These are phyloP conservation scores for Solanum chmielewskii DNA, from an alignment of 257 asterid species.

Conservation along the genomic window DNA sequence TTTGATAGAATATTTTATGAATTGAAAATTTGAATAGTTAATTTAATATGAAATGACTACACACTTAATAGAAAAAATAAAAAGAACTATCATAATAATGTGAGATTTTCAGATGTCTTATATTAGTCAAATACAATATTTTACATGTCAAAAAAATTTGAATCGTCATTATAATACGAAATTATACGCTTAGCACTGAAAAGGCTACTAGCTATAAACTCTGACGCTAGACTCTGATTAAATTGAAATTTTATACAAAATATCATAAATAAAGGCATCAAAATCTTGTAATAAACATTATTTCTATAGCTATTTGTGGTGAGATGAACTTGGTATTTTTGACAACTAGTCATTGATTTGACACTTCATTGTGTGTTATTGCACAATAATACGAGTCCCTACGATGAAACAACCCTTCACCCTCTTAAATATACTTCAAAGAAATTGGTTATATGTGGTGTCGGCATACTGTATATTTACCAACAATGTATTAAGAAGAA, in stretches of 20 bases:
- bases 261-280: neutral
- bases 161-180: neutral
- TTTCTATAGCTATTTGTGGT: neutral
- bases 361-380: neutral
- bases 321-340: neutral
- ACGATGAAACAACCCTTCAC: neutral
- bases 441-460: neutral
- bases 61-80: too few relatives aligned
- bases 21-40: too few relatives aligned
- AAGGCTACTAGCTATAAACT: neutral
- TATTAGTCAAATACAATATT: too few relatives aligned
- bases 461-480: neutral
- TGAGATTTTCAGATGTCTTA: too few relatives aligned
- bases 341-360: neutral
- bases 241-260: too few relatives aligned
- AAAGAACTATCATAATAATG: too few relatives aligned
- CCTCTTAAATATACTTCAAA: neutral
- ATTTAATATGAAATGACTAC: neutral
- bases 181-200: neutral
- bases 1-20: too few relatives aligned
- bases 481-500: neutral
- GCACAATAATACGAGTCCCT: neutral
- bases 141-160: neutral
- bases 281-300: neutral
- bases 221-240: neutral